Percentiles rank a stretch among this genome's conserved stretches.
phyloP scores from a whole-genome alignment of 768 basidiomycete genomes.

The Phylloporus arenicola region DNA sequence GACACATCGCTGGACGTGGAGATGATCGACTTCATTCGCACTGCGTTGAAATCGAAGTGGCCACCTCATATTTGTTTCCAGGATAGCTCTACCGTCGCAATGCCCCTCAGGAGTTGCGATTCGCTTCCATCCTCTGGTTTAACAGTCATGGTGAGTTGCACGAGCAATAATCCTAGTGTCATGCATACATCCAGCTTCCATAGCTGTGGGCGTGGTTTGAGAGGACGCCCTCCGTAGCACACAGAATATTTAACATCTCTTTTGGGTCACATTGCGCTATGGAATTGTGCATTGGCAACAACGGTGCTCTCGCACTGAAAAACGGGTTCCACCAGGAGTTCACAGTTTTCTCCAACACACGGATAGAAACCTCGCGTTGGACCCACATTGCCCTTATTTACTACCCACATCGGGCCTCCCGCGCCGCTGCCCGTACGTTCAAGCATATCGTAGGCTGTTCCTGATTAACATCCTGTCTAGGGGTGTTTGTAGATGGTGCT shows the following conservation, averaged over 20 bases:
- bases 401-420: conserved; percentile 50
- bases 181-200: neutral
- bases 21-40: conserved; percentile 63
- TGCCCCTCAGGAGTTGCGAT: conserved; percentile 44
- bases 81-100: conserved; percentile 44
- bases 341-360: conserved; percentile 40
- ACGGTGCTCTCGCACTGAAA: conserved; percentile 53
- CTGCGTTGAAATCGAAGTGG: conserved; percentile 72
- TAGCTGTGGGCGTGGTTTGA: conserved; percentile 51
- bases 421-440: conserved; percentile 56
- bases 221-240: conserved; percentile 32
- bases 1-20: conserved; percentile 54
- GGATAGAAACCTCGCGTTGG: conserved; percentile 58
- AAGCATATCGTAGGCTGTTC: neutral
- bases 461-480: conserved; percentile 31
- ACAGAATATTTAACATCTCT: conserved; percentile 35
- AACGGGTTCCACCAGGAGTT: conserved; percentile 37
- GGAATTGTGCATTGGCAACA: conserved; percentile 43
- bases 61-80: conserved; percentile 72
- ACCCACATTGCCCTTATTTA: conserved; percentile 66
- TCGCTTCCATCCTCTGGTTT: conserved; percentile 59
- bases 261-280: conserved; percentile 32
- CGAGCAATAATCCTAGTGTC: neutral
- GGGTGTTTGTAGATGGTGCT: conserved; percentile 70
- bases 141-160: conserved; percentile 57